Base-by-base conservation (phyloP, 768 basidiomycete genomes). In the Trametes gibbosa region DNA sequence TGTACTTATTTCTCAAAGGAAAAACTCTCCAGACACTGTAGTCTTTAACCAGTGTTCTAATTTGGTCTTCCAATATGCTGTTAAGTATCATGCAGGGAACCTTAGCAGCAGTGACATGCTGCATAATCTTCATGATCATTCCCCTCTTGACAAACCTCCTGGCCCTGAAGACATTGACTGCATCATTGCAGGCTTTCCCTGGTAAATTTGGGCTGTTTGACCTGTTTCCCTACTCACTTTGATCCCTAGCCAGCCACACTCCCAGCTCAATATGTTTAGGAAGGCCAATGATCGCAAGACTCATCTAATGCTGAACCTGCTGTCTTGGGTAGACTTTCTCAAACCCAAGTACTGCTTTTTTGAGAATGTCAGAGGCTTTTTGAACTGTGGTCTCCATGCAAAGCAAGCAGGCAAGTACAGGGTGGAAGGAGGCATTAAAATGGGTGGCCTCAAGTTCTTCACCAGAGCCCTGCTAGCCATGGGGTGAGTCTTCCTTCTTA, bases 31-130 rank as follows among this genome's bases (percentile, higher is more conserved):
- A 0, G 63, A 76, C 2, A 77, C 80, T 2, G 71, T 72, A 1
- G 80, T 90, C 0, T 85, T 85, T 62, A 90, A 91, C 54, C 85
- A 90, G 56, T 90, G 89, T 59, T 80, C 82, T 2, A 93, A 92
- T 61, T 67, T 75, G 7, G 75, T 89, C 21, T 76, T 91, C 2
- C 74, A 76, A 0, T 81, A 85, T 59, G 79, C 81, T 0, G 75
- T 89, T 64, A 83, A 85, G 69, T 70, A 71, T 3, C 69, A 80
- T n/a, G 65, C 73, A 7, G 5, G 79, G 78, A 61, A 62, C 46
- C 4, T 40, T 19, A 13, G 50, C 59, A 46, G 45, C 24, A 75
- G 79, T 6, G 66, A 69, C 0, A 80, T 82, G 0, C 67, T 67
- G 23, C 79, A 79, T 8, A 59, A 78, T 24, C 75, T 81, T 42